Evolutionary conservation across 139 green algal species (phyloP).

Genomic region (Pycnococcus provasolii): DNA sequence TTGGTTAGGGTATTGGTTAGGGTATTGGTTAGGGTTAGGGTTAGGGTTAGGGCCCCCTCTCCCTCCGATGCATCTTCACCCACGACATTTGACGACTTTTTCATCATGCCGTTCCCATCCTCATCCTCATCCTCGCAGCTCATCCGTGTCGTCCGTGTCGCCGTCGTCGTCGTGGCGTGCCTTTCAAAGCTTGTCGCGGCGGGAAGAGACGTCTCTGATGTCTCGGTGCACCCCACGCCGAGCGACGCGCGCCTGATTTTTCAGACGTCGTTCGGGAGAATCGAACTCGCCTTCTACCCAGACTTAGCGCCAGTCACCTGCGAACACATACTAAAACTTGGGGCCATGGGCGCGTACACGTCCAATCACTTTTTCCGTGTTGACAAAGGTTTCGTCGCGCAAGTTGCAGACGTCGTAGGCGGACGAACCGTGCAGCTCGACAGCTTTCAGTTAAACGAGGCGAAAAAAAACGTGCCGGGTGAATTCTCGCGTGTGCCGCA

Average conservation of each 20-base stretch:
- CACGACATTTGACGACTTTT: no score
- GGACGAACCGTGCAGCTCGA: conserved; percentile 45
- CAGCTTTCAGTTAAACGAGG: conserved; percentile 48
- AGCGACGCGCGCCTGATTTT: conserved; percentile 40
- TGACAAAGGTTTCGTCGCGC: conserved; percentile 87
- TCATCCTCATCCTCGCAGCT: no score
- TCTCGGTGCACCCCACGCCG: background rate
- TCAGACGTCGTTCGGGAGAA: conserved; percentile 54
- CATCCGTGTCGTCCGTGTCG: no score
- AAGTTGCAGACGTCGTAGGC: conserved; percentile 51
- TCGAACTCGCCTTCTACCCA: conserved; percentile 63
- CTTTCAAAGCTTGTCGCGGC: no score
- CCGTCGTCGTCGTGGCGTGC: no score
- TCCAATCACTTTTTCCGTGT: conserved; percentile 71
- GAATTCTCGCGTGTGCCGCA: conserved; percentile 29
- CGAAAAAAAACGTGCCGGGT: conserved; percentile 55
- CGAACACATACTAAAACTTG: conserved; percentile 62
- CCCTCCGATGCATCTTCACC: no score
- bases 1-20: no score
- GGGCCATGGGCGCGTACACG: conserved; percentile 59
- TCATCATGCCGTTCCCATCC: no score
- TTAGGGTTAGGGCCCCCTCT: no score
- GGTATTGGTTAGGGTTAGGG: no score
- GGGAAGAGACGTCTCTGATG: no score
- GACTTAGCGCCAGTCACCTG: conserved; percentile 60